phyloP scores from a whole-genome alignment of 176 grass and related monocot species.

The Chrysopogon serrulatus region DNA sequence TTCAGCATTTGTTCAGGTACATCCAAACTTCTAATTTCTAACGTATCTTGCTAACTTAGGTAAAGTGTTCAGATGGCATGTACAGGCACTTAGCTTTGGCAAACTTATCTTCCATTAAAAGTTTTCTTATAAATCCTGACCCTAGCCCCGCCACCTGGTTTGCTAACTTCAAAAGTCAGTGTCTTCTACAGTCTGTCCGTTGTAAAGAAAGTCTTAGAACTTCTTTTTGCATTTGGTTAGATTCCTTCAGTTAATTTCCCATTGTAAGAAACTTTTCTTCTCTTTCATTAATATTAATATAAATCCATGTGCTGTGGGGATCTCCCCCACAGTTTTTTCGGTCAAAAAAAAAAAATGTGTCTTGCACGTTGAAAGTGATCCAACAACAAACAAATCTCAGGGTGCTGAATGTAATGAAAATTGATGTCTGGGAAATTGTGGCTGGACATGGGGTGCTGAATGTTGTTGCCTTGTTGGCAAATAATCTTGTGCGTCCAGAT shows the following conservation, averaged over 20 bases:
- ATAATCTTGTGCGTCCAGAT: not conserved
- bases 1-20: slow-evolving; percentile 76
- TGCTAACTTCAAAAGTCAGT: too few relatives aligned
- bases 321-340: too few relatives aligned
- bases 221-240: too few relatives aligned
- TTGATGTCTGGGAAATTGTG: not conserved
- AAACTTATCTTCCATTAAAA: not conserved
- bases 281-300: too few relatives aligned
- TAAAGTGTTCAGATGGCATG: not conserved
- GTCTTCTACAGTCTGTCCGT: too few relatives aligned
- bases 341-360: not conserved
- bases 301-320: too few relatives aligned
- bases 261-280: too few relatives aligned
- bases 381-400: not conserved
- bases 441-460: not conserved
- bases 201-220: too few relatives aligned
- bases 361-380: not conserved
- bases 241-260: too few relatives aligned
- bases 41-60: not conserved
- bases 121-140: not conserved
- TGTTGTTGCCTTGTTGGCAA: not conserved
- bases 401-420: not conserved
- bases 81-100: not conserved
- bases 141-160: too few relatives aligned
- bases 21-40: not conserved